Base-by-base conservation (phyloP, 768 basidiomycete species). In the Suillus bovinus region DNA sequence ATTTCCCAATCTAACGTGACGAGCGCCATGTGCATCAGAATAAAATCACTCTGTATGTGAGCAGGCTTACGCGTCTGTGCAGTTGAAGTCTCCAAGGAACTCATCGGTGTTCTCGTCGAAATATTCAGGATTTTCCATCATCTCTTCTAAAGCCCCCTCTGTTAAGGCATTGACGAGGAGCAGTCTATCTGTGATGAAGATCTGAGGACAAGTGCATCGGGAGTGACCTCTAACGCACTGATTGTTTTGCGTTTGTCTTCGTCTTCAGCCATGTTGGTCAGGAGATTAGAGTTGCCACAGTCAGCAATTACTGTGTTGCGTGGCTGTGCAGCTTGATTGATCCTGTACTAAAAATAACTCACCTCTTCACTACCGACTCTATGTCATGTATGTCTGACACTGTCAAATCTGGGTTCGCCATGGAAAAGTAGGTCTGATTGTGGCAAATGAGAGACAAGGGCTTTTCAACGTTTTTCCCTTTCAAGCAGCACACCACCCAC, bases 81-180 rank as follows among this genome's bases (percentile, higher is more conserved):
- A 76, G 59, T 76, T 76, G 58, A 74, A 67, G 58, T 76, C 72
- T 38, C 72, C 75, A 22, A 72, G 42, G 53, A 72, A 73, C 27
- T 1, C 34, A 7, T 67, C 63, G 29, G 31, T 52, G 10, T 27
- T 5, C 20, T 60, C 50, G 6, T 71, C 63, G 22, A 58, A 47
- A 47, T 75, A 68, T n/a, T 75, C 68, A 1, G 0, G 24, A n/a
- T 55, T 42, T 13, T 31, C 63, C 10, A 73, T 59, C 9, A 75
- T 34, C 14, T 74, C 70, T 41, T 74, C 74, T 52, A 73, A 34
- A 31, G 70, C 63, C 20, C 70, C 74, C 0, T 57, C 44, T 46
- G 70, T 65, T 27, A 72, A 62, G 17, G 74, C 72, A 17, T 65
- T 69, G 29, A 61, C 53, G 4, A 75, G 60, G 14, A 73, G 11